Percentiles rank a stretch among this genome's conserved stretches.
These are phyloP conservation scores for Plasmodium relictum DNA, from an alignment of 169 alveolate genomes.

Conservation along the genomic window DNA sequence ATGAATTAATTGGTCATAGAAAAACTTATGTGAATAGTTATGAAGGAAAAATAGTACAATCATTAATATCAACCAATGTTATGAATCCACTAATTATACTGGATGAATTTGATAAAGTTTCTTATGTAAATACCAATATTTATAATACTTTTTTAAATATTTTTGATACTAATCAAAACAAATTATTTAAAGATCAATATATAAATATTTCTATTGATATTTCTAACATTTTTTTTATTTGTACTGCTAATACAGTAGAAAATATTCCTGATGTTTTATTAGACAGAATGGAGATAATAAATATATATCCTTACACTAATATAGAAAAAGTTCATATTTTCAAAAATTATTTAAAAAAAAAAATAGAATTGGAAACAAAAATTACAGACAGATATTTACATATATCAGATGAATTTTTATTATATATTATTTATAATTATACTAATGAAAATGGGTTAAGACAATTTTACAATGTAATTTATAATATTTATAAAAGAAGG, in stretches of 20 bases:
- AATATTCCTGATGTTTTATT: conserved; percentile 93
- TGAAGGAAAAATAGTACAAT: conserved; percentile 94
- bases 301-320: conserved; percentile 92
- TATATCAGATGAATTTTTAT: conserved; percentile 82
- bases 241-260: conserved; percentile 95
- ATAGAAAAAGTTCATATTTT: conserved; percentile 93
- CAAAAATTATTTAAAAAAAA: conserved; percentile 89
- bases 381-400: conserved; percentile 79
- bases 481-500: conserved; percentile 90
- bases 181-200: conserved; percentile 82
- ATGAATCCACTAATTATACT: conserved; percentile 92
- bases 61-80: conserved; percentile 87
- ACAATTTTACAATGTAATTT: conserved; percentile 88
- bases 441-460: conserved; percentile 97
- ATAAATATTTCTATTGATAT: conserved; percentile 91
- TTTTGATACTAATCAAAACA: conserved; percentile 93
- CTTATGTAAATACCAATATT: conserved; percentile 84
- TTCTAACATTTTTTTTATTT: conserved; percentile 92
- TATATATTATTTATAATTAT: conserved; percentile 87
- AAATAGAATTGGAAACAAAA: conserved; percentile 88
- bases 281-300: conserved; percentile 96
- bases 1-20: conserved; percentile 96
- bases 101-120: conserved; percentile 95
- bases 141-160: conserved; percentile 94
- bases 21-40: conserved; percentile 97